Base-by-base conservation (phyloP, 202 grass and related monocot species). In the Saccharum hybrid region DNA sequence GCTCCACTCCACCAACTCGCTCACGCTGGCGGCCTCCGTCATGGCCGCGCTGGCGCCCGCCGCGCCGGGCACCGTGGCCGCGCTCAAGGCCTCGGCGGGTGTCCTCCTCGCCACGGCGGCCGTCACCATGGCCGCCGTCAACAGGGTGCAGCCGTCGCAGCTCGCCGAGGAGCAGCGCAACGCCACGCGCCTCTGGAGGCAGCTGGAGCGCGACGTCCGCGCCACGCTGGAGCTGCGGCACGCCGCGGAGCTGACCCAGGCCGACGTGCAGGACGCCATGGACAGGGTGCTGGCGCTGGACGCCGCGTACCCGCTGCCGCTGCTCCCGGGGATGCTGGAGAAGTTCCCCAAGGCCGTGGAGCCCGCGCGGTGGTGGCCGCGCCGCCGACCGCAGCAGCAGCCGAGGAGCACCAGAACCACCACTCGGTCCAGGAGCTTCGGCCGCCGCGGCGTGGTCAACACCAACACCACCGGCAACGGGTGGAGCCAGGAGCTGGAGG, bases 101-200 rank as follows among this genome's bases (percentile, higher is more conserved):
- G 66, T 26, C 0, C 82, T 97, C 23, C 82, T 97, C 2, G 70
- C 89, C 0, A 45, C 91, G 1, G 64, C 85, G 0, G 79, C 87
- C 0, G 83, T 86, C 6, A 94, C 91, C 43, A 87, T 97, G 94
- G 52, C 83, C 26, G 61, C 81, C 3, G 85, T 81, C 7, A 94
- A 88, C 89, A 88, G 77, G 73, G 70, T 97, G 34, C 91, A 94
- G 70, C 94, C 94, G 2, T 97, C 94, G 7, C 91, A 97, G 86
- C 85, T 97, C 39, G 89, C 94, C 16, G 94, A 94, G 79, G 91
- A 97, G 76, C 91, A 94, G 84, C 87, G 89, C 15, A 97, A 97
- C 6, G 85, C 94, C 23, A 92, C 94, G 1, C n/a, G 83, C 7
- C 56, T 94, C 28, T 94, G 89, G 87, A 77, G 71, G 63, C 84